Base-by-base conservation (phyloP, 768 basidiomycete genomes). In the Tricholoma hemisulphureum region DNA sequence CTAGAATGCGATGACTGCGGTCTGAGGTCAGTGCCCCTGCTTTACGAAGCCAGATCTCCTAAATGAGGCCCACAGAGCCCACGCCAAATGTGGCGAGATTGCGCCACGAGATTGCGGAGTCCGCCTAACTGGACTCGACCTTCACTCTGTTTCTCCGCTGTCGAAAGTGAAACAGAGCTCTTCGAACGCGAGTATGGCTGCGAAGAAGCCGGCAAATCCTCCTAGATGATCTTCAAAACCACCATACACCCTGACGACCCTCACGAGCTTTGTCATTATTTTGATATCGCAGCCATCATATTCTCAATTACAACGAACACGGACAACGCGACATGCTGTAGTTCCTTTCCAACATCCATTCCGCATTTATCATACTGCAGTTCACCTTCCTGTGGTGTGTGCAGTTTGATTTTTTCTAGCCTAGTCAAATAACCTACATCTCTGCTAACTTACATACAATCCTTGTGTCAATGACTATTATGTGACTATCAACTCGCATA, bases 1-100 rank as follows among this genome's bases (percentile, higher is more conserved):
- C 73, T 95, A 18, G 85, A 90, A 65, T 96, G 93, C 68, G 93
- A 95, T 70, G 93, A 95, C 71, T 95, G 94, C 71, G 87, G 88
- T 24, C 72, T 91, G 64, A 81, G 85, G 85, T 88, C 56, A 55
- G 81, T 49, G 10, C 23, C 69, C 6, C 49, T 43, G 51, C 39
- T n/a, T 24, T 51, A 43, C 34, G 29, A 43, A 45, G 49, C 58
- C 28, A 29, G 14, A 45, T n/a, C 34, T 18, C 28, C 55, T 63
- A 43, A 61, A 48, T 56, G 48, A 56, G 58, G 39, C 56, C 39
- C 51, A 6, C 63, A 91, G 91, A 64, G 82, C 89, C n/a, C 92
- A 95, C 67, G 79, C 91, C 61, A 93, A 92, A 68, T 95, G 93
- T 64, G 92, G 91, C 16, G 92, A 95, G 67, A 65, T 82, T 46